A percentile compares a stretch with the other conserved stretches of the same genome.
These are phyloP conservation scores for Xylaria multiplex DNA, from an alignment of 2,329 filamentous ascomycete genomes.

Conservation along the genomic window DNA sequence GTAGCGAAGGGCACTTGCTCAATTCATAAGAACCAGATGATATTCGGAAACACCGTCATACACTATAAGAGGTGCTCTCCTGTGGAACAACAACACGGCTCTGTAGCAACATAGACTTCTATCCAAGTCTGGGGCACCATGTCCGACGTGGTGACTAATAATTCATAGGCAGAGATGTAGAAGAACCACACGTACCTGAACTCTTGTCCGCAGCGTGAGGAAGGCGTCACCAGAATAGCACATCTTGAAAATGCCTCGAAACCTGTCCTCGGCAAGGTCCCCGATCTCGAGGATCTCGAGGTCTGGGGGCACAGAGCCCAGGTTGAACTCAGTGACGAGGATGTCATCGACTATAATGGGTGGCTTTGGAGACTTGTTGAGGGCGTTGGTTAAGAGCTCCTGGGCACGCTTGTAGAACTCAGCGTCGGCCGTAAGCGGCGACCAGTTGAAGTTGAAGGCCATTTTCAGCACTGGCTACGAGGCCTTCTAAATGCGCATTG, in stretches of 20 bases:
- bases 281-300: constrained; percentile 98
- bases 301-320: constrained; percentile 92
- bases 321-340: constrained; percentile 95
- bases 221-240: constrained; percentile 96
- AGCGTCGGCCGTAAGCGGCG: constrained; percentile 94
- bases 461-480: constrained; percentile 66
- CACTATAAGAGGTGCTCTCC: background rate
- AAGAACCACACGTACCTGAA: constrained; percentile 73
- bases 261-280: constrained; percentile 94
- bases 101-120: background rate
- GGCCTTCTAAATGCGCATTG: constrained; percentile 49
- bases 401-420: constrained; percentile 89
- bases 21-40: constrained; percentile 20
- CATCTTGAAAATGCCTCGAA: constrained; percentile 99
- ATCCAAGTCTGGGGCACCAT: background rate
- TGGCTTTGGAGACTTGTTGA: constrained; percentile 98
- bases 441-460: constrained; percentile 99
- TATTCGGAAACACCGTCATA: background rate
- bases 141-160: constrained; percentile 11
- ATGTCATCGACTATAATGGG: constrained; percentile 99
- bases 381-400: constrained; percentile 90
- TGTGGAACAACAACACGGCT: background rate
- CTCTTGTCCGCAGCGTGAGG: constrained; percentile 91
- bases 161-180: constrained; percentile 16
- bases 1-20: constrained; percentile 40